Evolutionary conservation across 1,284 basidiomycete species (phyloP).

Genomic region (Cryptococcus sp.): DNA sequence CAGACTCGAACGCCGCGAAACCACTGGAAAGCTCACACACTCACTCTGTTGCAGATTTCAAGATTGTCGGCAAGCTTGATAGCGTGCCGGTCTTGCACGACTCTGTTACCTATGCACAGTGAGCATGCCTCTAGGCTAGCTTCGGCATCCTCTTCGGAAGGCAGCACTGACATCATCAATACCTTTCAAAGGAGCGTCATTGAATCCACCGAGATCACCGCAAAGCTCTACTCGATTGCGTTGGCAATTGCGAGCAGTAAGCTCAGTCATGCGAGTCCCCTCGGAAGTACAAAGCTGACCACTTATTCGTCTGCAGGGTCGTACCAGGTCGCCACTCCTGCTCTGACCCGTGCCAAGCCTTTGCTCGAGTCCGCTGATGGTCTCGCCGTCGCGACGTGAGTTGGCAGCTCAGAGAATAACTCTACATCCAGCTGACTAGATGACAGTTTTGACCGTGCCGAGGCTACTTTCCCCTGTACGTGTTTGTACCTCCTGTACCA

Average conservation of each 20-base stretch:
- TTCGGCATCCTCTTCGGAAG: too few relatives aligned
- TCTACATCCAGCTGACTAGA: conserved; percentile 4
- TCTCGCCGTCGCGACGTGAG: conserved; percentile 49
- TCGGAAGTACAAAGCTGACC: background rate
- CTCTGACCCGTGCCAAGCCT: conserved; percentile 46
- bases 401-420: background rate
- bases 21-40: background rate
- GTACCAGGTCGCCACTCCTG: conserved; percentile 47
- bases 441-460: conserved; percentile 47
- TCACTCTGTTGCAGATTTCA: conserved; percentile 35
- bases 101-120: conserved; percentile 50
- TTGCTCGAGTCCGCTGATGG: conserved; percentile 50
- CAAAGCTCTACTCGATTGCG: conserved; percentile 46
- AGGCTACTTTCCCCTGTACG: conserved; percentile 51
- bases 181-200: conserved; percentile 32
- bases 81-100: conserved; percentile 51
- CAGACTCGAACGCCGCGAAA: background rate
- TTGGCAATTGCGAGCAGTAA: conserved; percentile 44
- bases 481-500: background rate
- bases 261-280: conserved; percentile 6
- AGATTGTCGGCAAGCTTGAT: conserved; percentile 50
- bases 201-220: conserved; percentile 45
- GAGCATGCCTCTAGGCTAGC: conserved; percentile 9
- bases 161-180: background rate
- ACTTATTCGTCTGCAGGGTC: conserved; percentile 31